Evolutionary conservation across 1,284 basidiomycete genomes (phyloP), one percentile per base, ranked within the genome.

Genomic region (Mycena sp.): DNA sequence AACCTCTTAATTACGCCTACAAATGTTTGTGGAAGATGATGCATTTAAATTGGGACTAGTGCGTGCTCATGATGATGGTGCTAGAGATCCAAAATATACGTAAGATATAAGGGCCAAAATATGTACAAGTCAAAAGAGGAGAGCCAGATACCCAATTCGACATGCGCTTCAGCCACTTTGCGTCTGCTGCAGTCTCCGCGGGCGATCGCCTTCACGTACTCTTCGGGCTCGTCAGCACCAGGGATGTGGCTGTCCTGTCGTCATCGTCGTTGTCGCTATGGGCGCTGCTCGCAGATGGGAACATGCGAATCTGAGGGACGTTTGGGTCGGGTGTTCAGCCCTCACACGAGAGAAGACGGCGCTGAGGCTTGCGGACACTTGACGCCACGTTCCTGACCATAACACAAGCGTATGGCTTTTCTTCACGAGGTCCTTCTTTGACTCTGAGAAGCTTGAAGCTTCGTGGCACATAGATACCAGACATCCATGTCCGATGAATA

Each of bases 41-140:
- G 9, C 14, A 35, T n/a, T n/a, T n/a, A n/a, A n/a, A 23, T 12
- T 32, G 19, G 49, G 21, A 21, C 44, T 9, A 19, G 43, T 54
- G 61, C 49, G 50, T 56, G 53, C 45, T 19, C 59, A 49, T 26
- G 44, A 40, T 54, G 61, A 23, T 63, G 61, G 43, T 26, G 25
- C 4, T 25, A 21, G 25, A 23, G 12, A 48, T n/a, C n/a, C n/a
- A n/a, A n/a, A n/a, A n/a, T n/a, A n/a, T 63, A 63, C 6, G 32
- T 59, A 52, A 64, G 30, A 59, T n/a, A 64, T 59, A 55, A 64
- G 0, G 23, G 26, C 45, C 56, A 49, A 63, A 64, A 64, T 64
- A 59, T 46, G 51, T 40, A 54, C 35, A 46, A 26, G 23, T 28
- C 35, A 4, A 7, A 25, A 37, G 17, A 26, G 28, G n/a, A n/a